Evolutionary conservation across 129 eudicot genomes (phyloP).

Genomic region (Logfia minima): DNA sequence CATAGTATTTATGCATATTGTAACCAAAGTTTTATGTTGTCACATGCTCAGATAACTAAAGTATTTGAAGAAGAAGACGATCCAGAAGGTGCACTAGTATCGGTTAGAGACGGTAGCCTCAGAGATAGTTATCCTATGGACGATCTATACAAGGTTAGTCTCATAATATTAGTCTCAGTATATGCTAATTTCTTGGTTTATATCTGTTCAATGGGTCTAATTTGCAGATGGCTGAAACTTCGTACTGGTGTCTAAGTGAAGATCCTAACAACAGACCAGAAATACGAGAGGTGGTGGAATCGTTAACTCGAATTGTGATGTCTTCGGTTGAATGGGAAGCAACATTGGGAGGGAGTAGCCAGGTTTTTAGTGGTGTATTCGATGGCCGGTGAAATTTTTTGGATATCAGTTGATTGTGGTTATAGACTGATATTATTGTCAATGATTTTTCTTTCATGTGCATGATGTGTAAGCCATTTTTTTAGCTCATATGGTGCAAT

Average conservation of each 20-base stretch:
- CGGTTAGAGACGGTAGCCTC: slow-evolving; percentile 59
- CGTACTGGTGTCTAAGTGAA: slow-evolving; percentile 80
- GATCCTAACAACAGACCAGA: slow-evolving; percentile 74
- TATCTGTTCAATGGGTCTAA: background rate
- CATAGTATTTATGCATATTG: background rate
- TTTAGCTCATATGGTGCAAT: slow-evolving; percentile 18
- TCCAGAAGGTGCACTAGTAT: slow-evolving; percentile 57
- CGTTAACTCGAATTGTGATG: slow-evolving; percentile 55
- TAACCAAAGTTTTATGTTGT: slow-evolving; percentile 19
- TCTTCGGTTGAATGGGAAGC: slow-evolving; percentile 85
- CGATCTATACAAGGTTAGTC: slow-evolving; percentile 64
- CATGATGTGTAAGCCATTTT: slow-evolving; percentile 9
- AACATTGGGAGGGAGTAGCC: slow-evolving; percentile 73
- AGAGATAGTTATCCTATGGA: slow-evolving; percentile 66
- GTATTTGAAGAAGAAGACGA: slow-evolving; percentile 60
- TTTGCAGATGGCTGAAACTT: slow-evolving; percentile 75
- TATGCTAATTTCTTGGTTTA: no score
- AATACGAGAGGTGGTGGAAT: slow-evolving; percentile 74
- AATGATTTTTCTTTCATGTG: slow-evolving; percentile 10
- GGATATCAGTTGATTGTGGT: slow-evolving; percentile 5
- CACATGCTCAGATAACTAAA: slow-evolving; percentile 44
- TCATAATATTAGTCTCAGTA: background rate
- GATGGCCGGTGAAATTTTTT: slow-evolving; percentile 48
- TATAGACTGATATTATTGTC: slow-evolving; percentile 12
- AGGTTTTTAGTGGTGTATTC: slow-evolving; percentile 78